These are phyloP conservation scores for Centrapalus pauciflorus DNA, from an alignment of 129 eudicot species.

Conservation along the genomic window DNA sequence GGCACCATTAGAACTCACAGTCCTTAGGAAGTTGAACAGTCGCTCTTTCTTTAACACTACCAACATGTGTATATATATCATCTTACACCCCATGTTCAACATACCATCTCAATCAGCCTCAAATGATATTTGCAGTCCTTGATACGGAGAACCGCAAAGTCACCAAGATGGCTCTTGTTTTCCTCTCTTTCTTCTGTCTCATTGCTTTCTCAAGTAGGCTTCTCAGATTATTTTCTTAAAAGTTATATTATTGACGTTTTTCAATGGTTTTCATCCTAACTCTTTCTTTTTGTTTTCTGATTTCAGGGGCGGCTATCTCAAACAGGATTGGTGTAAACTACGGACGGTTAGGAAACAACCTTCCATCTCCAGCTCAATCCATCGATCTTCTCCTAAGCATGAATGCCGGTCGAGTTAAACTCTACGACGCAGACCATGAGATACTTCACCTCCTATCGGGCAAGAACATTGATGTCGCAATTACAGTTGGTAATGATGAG, in stretches of 20 bases:
- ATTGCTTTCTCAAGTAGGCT: slow-evolving; percentile 34
- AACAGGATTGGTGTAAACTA: slow-evolving; percentile 55
- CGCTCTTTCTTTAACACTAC: slow-evolving; percentile 16
- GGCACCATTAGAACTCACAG: slow-evolving; percentile 4
- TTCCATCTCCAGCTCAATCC: slow-evolving; percentile 54
- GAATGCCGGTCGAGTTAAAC: slow-evolving; percentile 42
- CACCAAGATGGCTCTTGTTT: slow-evolving; percentile 29
- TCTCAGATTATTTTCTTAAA: background rate
- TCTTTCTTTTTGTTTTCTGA: background rate
- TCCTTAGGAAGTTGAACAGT: slow-evolving; percentile 8
- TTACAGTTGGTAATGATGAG: slow-evolving; percentile 51
- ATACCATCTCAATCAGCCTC: slow-evolving; percentile 11
- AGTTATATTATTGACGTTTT: background rate
- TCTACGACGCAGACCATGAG: slow-evolving; percentile 62
- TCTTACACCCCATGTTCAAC: slow-evolving; percentile 6
- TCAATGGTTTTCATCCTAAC: background rate
- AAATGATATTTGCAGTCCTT: background rate
- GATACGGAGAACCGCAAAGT: slow-evolving; percentile 16
- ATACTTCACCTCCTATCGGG: slow-evolving; percentile 48
- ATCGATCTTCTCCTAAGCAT: slow-evolving; percentile 35
- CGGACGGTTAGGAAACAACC: slow-evolving; percentile 58
- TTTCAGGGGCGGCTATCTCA: slow-evolving; percentile 29
- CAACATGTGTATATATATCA: slow-evolving; percentile 14
- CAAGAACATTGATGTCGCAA: slow-evolving; percentile 46
- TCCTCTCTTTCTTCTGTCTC: slow-evolving; percentile 34